These are phyloP conservation scores for Aspergillus sp. DNA, from an alignment of 2,329 filamentous ascomycete genomes.

Conservation along the genomic window DNA sequence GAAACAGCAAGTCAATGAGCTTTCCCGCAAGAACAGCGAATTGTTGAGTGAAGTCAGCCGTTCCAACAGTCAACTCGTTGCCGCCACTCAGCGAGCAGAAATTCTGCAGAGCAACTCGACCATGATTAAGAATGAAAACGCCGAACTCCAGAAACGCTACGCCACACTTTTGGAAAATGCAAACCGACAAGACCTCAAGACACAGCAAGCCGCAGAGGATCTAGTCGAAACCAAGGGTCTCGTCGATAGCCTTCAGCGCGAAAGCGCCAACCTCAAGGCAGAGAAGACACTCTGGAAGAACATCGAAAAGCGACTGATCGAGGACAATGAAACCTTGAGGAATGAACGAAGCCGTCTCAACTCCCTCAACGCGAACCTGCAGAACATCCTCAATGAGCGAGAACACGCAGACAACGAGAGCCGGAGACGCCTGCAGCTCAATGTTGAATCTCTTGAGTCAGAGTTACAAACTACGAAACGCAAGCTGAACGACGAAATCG, in stretches of 20 bases:
- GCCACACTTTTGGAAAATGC: conserved; percentile 78
- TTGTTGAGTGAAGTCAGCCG: conserved; percentile 83
- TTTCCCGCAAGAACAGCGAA: conserved; percentile 80
- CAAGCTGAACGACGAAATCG: conserved; percentile 79
- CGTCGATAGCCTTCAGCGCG: conserved; percentile 84
- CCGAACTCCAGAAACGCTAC: conserved; percentile 81
- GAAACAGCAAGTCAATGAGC: conserved; percentile 79
- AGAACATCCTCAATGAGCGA: conserved; percentile 89
- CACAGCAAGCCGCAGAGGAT: conserved; percentile 91
- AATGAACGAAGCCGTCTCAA: conserved; percentile 87
- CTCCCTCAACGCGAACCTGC: conserved; percentile 78
- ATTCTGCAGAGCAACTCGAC: conserved; percentile 88
- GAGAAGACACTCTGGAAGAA: conserved; percentile 95
- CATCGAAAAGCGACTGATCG: conserved; percentile 83
- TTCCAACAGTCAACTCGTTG: conserved; percentile 76
- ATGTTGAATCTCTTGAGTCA: conserved; percentile 76
- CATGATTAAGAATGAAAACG: conserved; percentile 82
- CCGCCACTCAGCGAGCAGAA: conserved; percentile 82
- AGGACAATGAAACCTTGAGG: conserved; percentile 82
- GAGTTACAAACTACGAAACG: conserved; percentile 80
- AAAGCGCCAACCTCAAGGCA: conserved; percentile 89
- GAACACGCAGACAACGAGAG: conserved; percentile 82
- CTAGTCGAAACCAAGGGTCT: conserved; percentile 82
- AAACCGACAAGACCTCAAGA: conserved; percentile 86
- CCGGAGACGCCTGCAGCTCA: conserved; percentile 76